A percentile compares a stretch with the other conserved stretches of the same genome.
Conservation (phyloP, 495 filamentous ascomycete genomes). For the Pyrenopolyporus hunteri region DNA sequence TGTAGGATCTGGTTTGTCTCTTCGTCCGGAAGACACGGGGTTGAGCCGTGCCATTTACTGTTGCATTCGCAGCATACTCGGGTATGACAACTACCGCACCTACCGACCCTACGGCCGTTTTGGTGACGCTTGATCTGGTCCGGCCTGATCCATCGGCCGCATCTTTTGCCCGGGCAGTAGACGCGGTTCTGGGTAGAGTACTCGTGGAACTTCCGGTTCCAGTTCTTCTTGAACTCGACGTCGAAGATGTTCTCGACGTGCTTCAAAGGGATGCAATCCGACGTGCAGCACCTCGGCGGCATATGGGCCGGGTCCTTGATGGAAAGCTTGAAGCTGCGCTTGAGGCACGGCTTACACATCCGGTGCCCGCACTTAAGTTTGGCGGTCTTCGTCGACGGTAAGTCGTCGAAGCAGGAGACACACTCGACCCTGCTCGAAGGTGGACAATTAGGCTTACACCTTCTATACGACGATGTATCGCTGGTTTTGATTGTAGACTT, state of each 20-base stretch:
- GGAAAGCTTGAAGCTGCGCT: slow-evolving; percentile 72
- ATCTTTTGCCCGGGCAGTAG: slow-evolving; percentile 72
- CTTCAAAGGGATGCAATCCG: slow-evolving; percentile 72
- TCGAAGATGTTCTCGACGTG: slow-evolving; percentile 78
- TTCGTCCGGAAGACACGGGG: slow-evolving; percentile 74
- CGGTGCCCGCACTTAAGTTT: slow-evolving; percentile 77
- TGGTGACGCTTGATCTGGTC: slow-evolving; percentile 62
- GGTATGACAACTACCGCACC: slow-evolving; percentile 69
- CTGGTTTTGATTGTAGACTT: slow-evolving; percentile 27
- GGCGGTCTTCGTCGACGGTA: slow-evolving; percentile 63
- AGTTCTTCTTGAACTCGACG: slow-evolving; percentile 71
- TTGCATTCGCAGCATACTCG: slow-evolving; percentile 78
- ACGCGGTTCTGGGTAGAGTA: slow-evolving; percentile 74
- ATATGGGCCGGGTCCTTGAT: slow-evolving; percentile 77
- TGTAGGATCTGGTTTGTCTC: slow-evolving; percentile 68
- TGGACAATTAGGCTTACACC: slow-evolving; percentile 30
- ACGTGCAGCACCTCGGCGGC: slow-evolving; percentile 79
- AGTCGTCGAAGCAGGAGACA: slow-evolving; percentile 68
- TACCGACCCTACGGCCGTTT: slow-evolving; percentile 59
- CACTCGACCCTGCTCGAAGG: slow-evolving; percentile 65
- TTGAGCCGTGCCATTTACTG: slow-evolving; percentile 69
- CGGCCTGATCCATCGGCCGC: slow-evolving; percentile 78
- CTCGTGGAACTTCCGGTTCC: slow-evolving; percentile 79
- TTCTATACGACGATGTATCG: background rate
- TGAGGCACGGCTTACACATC: slow-evolving; percentile 78